These are phyloP conservation scores for Cystobasidium slooffiae DNA, from an alignment of 1,284 basidiomycete genomes.

Conservation along the genomic window DNA sequence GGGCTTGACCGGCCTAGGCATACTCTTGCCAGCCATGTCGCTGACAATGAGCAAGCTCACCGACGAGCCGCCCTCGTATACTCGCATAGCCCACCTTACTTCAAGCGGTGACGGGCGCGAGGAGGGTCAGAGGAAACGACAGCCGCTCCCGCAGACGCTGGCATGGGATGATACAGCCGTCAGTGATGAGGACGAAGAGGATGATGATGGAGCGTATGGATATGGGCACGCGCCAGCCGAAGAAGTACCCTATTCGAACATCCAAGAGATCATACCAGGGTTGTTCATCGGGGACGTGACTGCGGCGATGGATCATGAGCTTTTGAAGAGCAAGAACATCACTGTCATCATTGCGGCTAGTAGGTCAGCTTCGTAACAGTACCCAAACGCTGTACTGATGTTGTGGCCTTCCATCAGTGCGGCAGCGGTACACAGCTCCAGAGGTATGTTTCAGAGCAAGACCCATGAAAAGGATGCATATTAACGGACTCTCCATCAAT, in stretches of 20 bases:
- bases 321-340: slow-evolving; percentile 47
- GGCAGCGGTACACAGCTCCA: slow-evolving; percentile 48
- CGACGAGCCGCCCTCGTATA: slow-evolving; percentile 22
- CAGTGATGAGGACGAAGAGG: slow-evolving; percentile 27
- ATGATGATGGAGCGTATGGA: slow-evolving; percentile 6
- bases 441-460: slow-evolving; percentile 29
- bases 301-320: slow-evolving; percentile 45
- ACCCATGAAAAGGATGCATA: slow-evolving; percentile 32
- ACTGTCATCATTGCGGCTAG: slow-evolving; percentile 50
- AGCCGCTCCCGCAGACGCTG: slow-evolving; percentile 27
- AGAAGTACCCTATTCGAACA: slow-evolving; percentile 36
- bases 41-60: slow-evolving; percentile 38
- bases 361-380: slow-evolving; percentile 28
- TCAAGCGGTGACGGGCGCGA: slow-evolving; percentile 9
- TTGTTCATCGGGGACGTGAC: slow-evolving; percentile 53
- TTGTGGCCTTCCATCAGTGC: slow-evolving; percentile 44
- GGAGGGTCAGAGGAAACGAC: neutral
- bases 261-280: slow-evolving; percentile 49
- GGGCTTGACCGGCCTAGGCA: neutral
- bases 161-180: slow-evolving; percentile 9
- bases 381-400: neutral
- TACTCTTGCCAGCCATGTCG: slow-evolving; percentile 18
- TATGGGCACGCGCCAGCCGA: slow-evolving; percentile 31
- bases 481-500: neutral
- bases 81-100: slow-evolving; percentile 7